A percentile compares a stretch with the other conserved stretches of the same genome.
Conservation (phyloP, 306 rosid genomes). For the Medicago ruthenica region DNA sequence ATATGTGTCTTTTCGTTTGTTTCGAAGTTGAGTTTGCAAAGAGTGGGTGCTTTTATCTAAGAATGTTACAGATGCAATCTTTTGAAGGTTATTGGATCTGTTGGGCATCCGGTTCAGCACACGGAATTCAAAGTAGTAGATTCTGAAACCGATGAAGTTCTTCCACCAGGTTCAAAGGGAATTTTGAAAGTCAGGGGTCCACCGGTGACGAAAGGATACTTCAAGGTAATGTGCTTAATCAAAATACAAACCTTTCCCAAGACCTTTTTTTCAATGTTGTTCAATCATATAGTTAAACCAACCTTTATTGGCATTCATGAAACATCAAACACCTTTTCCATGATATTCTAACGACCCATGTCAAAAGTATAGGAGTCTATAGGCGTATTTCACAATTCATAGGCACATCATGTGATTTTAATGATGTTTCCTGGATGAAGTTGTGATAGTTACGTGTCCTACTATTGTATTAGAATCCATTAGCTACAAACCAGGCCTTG, state of each 20-base stretch:
- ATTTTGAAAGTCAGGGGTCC: constrained; percentile 80
- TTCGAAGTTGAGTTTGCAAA: constrained; percentile 32
- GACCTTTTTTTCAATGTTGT: constrained; percentile 5
- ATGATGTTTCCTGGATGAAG: constrained; percentile 15
- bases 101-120: constrained; percentile 80
- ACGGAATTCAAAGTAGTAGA: constrained; percentile 82
- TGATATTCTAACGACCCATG: constrained; percentile 12
- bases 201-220: constrained; percentile 87
- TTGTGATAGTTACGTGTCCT: constrained; percentile 33
- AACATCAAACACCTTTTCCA: neutral
- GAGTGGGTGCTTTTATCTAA: constrained; percentile 54
- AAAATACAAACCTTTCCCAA: neutral
- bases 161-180: constrained; percentile 85
- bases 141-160: constrained; percentile 69
- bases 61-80: constrained; percentile 50
- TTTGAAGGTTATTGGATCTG: constrained; percentile 94
- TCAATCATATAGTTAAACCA: neutral
- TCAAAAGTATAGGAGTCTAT: constrained; percentile 18
- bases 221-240: constrained; percentile 61
- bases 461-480: constrained; percentile 63
- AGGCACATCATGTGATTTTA: constrained; percentile 17
- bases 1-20: constrained; percentile 16
- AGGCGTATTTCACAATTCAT: constrained; percentile 1
- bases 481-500: constrained; percentile 70
- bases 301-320: constrained; percentile 13